These are phyloP conservation scores for Aspergillus aculeatinus DNA, from an alignment of 2,329 filamentous ascomycete species.

Conservation along the genomic window DNA sequence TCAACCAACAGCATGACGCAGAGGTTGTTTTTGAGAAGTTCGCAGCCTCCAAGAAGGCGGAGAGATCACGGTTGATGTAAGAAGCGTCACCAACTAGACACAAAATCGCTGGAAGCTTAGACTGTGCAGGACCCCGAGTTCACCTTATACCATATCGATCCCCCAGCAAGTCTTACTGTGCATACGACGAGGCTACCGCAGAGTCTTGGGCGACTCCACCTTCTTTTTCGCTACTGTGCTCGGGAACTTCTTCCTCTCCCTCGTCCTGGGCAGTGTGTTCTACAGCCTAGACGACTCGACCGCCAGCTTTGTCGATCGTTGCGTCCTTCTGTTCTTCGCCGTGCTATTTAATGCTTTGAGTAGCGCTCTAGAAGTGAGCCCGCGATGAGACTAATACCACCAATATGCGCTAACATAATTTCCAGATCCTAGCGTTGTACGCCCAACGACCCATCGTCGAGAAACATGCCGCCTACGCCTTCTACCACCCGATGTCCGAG, in stretches of 20 bases:
- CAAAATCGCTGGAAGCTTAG: slow-evolving; percentile 21
- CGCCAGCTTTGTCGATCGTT: slow-evolving; percentile 64
- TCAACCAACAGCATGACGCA: neutral
- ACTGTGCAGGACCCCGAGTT: slow-evolving; percentile 55
- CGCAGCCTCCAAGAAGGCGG: neutral
- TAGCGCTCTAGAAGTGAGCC: slow-evolving; percentile 65
- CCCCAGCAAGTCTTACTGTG: slow-evolving; percentile 72
- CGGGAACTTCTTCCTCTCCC: slow-evolving; percentile 67
- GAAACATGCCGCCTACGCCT: slow-evolving; percentile 16
- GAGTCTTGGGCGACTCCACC: slow-evolving; percentile 70
- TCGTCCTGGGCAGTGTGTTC: slow-evolving; percentile 74
- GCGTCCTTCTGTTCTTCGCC: slow-evolving; percentile 79
- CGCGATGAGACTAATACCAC: no score
- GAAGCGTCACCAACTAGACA: neutral
- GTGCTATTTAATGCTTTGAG: slow-evolving; percentile 79
- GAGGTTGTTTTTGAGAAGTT: slow-evolving; percentile 32
- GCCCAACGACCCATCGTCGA: slow-evolving; percentile 17
- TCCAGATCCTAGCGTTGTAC: slow-evolving; percentile 17
- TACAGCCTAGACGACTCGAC: slow-evolving; percentile 63
- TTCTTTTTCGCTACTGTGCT: slow-evolving; percentile 62
- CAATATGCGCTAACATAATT: neutral
- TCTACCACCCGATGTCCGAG: slow-evolving; percentile 16
- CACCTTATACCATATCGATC: slow-evolving; percentile 78
- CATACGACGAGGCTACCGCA: slow-evolving; percentile 72
- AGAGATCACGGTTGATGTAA: slow-evolving; percentile 6